Conservation (phyloP, 1,284 basidiomycete species). For the Veloboletus limbatus region DNA sequence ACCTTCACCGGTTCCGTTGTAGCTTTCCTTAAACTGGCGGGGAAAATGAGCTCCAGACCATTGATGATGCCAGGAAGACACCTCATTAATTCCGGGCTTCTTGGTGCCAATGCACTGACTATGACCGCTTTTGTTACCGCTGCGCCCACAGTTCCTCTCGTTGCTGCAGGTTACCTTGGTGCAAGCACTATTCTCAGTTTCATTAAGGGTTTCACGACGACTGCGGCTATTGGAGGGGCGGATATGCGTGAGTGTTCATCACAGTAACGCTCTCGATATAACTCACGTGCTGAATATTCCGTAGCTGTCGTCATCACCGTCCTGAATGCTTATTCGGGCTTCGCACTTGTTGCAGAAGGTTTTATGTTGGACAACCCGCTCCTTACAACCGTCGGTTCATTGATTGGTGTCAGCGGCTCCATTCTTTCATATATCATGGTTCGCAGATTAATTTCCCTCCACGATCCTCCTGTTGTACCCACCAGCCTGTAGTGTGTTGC, state of each 20-base stretch:
- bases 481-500: slow-evolving; percentile 67
- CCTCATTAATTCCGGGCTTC: slow-evolving; percentile 64
- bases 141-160: slow-evolving; percentile 63
- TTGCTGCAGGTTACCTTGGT: slow-evolving; percentile 75
- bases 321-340: slow-evolving; percentile 85
- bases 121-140: slow-evolving; percentile 75
- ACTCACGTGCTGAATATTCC: background rate
- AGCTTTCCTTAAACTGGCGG: slow-evolving; percentile 84
- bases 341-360: slow-evolving; percentile 88
- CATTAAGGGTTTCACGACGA: slow-evolving; percentile 80
- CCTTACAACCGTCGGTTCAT: slow-evolving; percentile 73
- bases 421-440: slow-evolving; percentile 91
- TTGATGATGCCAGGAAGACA: slow-evolving; percentile 73
- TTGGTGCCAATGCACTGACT: slow-evolving; percentile 65
- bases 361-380: slow-evolving; percentile 87
- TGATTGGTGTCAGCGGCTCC: slow-evolving; percentile 86
- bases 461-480: slow-evolving; percentile 7
- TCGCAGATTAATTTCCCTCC: slow-evolving; percentile 19
- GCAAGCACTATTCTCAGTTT: slow-evolving; percentile 74
- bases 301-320: slow-evolving; percentile 85
- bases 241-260: slow-evolving; percentile 74
- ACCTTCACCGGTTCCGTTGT: slow-evolving; percentile 84
- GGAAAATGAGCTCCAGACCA: slow-evolving; percentile 71
- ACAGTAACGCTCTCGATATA: background rate
- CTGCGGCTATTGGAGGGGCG: slow-evolving; percentile 82